Conservation (phyloP, 2,329 filamentous ascomycete species). For the Phialophora verrucosa region DNA sequence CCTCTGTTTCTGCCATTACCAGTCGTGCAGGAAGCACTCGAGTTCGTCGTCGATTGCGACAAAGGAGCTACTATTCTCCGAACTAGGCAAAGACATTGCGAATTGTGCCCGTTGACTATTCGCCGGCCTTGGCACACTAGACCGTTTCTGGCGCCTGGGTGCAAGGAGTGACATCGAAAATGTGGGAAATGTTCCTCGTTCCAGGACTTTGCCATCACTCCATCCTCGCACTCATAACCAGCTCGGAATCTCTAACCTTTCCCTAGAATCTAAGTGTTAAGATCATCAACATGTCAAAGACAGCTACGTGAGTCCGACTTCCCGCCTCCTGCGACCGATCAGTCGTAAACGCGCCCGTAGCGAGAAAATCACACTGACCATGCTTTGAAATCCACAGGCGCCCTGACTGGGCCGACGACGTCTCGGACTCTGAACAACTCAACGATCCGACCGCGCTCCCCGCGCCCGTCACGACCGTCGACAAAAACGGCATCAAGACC, state of each 20-base stretch:
- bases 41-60: not conserved
- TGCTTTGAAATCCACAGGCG: conserved; percentile 26
- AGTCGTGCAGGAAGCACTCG: not conserved
- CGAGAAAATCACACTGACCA: conserved; percentile 20
- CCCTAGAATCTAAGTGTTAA: not conserved
- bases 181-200: conserved; percentile 18
- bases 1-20: not conserved
- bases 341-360: not conserved
- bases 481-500: conserved; percentile 98
- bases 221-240: conserved; percentile 2
- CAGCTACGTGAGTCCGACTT: conserved; percentile 33
- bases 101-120: not conserved
- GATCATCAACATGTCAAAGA: conserved; percentile 36
- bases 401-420: conserved; percentile 42
- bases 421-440: conserved; percentile 80
- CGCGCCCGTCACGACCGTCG: conserved; percentile 83
- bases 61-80: not conserved
- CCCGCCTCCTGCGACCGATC: not conserved
- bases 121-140: conserved; percentile 13
- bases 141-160: conserved; percentile 9
- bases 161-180: conserved; percentile 6
- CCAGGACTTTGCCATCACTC: conserved; percentile 20
- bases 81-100: not conserved
- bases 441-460: conserved; percentile 86
- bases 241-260: not conserved